phyloP scores from a whole-genome alignment of 2,329 filamentous ascomycete species.

The Penicillium sp. region DNA sequence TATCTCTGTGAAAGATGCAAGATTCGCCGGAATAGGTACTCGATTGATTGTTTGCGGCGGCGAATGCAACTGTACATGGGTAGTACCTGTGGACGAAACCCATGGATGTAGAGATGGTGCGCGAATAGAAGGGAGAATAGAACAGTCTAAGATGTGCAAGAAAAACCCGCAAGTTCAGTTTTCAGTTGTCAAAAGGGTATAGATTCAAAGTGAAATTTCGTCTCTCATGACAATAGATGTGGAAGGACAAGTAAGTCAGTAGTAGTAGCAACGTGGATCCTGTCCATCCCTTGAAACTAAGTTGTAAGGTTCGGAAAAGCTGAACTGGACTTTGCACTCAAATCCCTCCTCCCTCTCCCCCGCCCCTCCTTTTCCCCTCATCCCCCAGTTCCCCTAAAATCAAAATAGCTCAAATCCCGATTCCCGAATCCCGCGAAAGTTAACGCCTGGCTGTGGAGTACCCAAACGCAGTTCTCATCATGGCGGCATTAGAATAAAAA shows the following conservation, averaged over 20 bases:
- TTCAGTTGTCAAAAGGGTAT: background rate
- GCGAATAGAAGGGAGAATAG: background rate
- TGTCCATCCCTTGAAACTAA: constrained; percentile 13
- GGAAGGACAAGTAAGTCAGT: constrained; percentile 5
- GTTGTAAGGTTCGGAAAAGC: background rate
- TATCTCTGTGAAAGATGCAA: background rate
- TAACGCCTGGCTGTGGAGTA: constrained; percentile 11
- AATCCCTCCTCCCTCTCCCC: too few relatives aligned
- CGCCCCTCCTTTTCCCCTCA: background rate
- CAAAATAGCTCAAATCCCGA: background rate
- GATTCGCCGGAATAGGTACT: constrained; percentile 13
- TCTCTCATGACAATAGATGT: constrained; percentile 13
- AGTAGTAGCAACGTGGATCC: constrained; percentile 13
- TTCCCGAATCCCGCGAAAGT: constrained; percentile 8
- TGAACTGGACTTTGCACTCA: background rate
- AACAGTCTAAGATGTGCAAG: background rate
- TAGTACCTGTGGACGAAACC: background rate
- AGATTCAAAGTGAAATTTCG: constrained; percentile 12
- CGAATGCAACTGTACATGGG: constrained; percentile 12
- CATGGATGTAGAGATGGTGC: background rate
- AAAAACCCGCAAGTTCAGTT: background rate
- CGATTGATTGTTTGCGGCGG: constrained; percentile 14
- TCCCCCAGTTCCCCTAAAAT: background rate
- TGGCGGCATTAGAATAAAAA: background rate
- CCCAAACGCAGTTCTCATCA: background rate